Base-by-base conservation (phyloP, 371 early-diverging fungal species). In the Mucor plumbeus region DNA sequence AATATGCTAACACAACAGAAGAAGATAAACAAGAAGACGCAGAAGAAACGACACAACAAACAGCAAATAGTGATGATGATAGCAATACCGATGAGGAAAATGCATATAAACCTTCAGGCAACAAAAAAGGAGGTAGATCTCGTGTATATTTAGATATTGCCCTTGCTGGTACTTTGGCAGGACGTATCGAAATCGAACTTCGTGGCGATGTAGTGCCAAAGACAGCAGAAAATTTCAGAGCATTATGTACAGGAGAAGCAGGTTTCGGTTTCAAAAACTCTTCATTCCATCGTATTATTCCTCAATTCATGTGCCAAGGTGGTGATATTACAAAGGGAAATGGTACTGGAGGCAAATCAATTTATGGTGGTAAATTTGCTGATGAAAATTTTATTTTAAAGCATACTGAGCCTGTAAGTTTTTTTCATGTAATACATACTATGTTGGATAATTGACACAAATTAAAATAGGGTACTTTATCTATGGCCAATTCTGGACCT, bases 261-360 rank as follows among this genome's bases (percentile, higher is more conserved):
- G 94, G 85, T 62, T 88, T 72, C 83, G 95, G 95, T 15, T 99
- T 93, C 84, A 92, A 93, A 72, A 90, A 88, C 67, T 88, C 89
- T 64, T 70, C 71, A 9, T 97, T 98, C 86, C 98, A 97, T 84
- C 86, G 97, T 63, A 85, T 96, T 61, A 95, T 95, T 70, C 90
- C 89, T 72, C 75, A 92, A 48, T 99, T 99, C 83, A 99, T 99
- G 97, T 87, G 97, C 48, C 99, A 99, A 82, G 99, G 99, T 57
- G 99, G 99, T 66, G 99, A 99, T 85, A 88, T 99, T 76, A 91
- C 91, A 76, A 81, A 81, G 54, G 85, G 85, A 69, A 87, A 99
- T 86, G 99, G 99, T 60, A 97, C 98, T 14, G 99, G 99, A 36
- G 91, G 94, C 55, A 88, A 88, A 80, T 92, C 93, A 71, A 99